Percentiles rank a stretch among this genome's conserved stretches.
These are phyloP conservation scores for Aspergillus aculeatus DNA, from an alignment of 2,329 filamentous ascomycete species.

Conservation along the genomic window DNA sequence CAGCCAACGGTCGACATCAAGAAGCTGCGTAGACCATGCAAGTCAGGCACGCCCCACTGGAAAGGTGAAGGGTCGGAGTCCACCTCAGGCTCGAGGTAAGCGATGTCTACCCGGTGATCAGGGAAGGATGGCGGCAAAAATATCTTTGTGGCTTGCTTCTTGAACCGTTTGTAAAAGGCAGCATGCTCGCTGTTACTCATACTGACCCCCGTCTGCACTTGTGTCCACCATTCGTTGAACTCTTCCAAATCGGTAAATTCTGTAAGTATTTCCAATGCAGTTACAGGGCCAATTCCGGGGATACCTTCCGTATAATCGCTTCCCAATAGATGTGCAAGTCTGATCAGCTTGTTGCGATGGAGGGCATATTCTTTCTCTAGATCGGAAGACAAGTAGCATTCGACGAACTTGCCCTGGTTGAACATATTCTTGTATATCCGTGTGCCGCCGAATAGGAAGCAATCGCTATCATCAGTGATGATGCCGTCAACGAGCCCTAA, in stretches of 20 bases:
- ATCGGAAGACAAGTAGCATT: slow-evolving; percentile 84
- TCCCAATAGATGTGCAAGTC: slow-evolving; percentile 84
- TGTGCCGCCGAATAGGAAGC: slow-evolving; percentile 93
- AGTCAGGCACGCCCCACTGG: slow-evolving; percentile 92
- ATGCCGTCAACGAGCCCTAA: slow-evolving; percentile 93
- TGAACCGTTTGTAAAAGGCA: slow-evolving; percentile 80
- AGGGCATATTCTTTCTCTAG: slow-evolving; percentile 87
- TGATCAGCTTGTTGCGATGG: slow-evolving; percentile 81
- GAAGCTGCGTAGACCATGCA: slow-evolving; percentile 79
- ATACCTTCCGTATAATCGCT: slow-evolving; percentile 95
- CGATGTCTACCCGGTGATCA: slow-evolving; percentile 71
- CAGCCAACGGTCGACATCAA: slow-evolving; percentile 92
- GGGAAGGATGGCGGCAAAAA: slow-evolving; percentile 83
- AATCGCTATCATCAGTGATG: slow-evolving; percentile 95
- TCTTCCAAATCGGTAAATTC: slow-evolving; percentile 74
- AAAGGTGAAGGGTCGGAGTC: slow-evolving; percentile 76
- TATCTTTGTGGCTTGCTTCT: slow-evolving; percentile 77
- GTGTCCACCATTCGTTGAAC: slow-evolving; percentile 85
- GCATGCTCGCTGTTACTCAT: slow-evolving; percentile 55
- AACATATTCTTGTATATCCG: slow-evolving; percentile 99
- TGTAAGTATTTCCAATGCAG: slow-evolving; percentile 87
- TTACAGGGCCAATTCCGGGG: slow-evolving; percentile 87
- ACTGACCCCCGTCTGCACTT: slow-evolving; percentile 70
- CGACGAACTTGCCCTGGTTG: slow-evolving; percentile 95
- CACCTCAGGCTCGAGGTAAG: slow-evolving; percentile 84